Base-by-base conservation (phyloP, 1,284 basidiomycete genomes). In the Apiotrichum porosum region DNA sequence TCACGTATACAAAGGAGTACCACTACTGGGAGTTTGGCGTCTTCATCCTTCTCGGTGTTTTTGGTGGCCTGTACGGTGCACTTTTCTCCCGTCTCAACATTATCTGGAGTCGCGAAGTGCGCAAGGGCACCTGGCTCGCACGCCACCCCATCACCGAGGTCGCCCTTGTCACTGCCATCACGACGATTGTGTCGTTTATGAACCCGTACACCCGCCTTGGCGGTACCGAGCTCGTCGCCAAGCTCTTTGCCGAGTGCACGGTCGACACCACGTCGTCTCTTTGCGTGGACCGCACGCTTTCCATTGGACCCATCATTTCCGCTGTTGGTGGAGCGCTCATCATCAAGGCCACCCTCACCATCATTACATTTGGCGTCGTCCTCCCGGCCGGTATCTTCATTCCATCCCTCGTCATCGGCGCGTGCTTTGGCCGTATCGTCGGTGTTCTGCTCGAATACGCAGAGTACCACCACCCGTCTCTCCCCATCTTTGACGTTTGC, bases 331-430 rank as follows among this genome's bases (percentile, higher is more conserved):
- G 83, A 22, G 87, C 91, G 1, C 79, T 94, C 70, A 39, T 91
- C 38, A 82, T 92, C 60, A 93, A 93, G 71, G 86, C 83, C 1
- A 79, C 77, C 1, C 74, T 97, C 48, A 95, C 92, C 0, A 79
- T 94, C 47, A 79, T 97, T 37, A 97, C 93, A 0, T 98, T 97
- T 57, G 93, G 93, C 3, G 90, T 95, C 74, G 90, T 87, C 64
- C 66, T 95, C 4, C 91, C 91, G 14, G 92, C 93, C 5, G 94
- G 94, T 2, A 94, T 99, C 60, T 98, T 99, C 73, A 89, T 99
- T 23, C 94, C 95, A 0, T 91, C 92, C 0, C 81, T 99, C 23
- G 92, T 89, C 18, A 92, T 97, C n/a, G 95, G 94, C 17, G 95
- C 94, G 0, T 93, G 91, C 62, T 88, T 88, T 37, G 94, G 94